These are phyloP conservation scores for Myxozyma lipomycoides DNA, from an alignment of 805 yeast species.

Conservation along the genomic window DNA sequence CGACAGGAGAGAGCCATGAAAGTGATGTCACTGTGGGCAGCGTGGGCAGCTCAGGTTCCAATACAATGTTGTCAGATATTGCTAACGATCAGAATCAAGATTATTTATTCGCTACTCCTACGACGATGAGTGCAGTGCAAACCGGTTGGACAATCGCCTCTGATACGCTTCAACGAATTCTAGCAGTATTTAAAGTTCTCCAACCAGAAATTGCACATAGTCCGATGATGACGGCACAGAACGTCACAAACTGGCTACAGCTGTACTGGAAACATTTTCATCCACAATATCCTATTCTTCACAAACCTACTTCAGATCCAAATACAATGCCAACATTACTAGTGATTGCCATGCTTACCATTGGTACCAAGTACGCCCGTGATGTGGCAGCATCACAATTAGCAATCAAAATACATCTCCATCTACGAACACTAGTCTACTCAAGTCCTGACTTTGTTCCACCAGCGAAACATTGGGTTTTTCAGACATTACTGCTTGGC, in stretches of 20 bases:
- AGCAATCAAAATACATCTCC: constrained; percentile 13
- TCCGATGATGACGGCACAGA: constrained; percentile 16
- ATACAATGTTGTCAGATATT: neutral
- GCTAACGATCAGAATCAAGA: neutral
- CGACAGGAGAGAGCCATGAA: constrained; percentile 5
- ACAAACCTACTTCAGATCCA: constrained; percentile 37
- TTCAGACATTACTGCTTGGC: constrained; percentile 32
- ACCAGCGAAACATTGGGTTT: constrained; percentile 29
- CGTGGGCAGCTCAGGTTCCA: neutral
- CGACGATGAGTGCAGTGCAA: constrained; percentile 9
- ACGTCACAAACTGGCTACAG: constrained; percentile 30
- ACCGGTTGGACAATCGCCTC: constrained; percentile 10
- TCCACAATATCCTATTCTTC: constrained; percentile 43
- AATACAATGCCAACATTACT: constrained; percentile 27
- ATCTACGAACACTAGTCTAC: constrained; percentile 16
- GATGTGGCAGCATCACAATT: constrained; percentile 16
- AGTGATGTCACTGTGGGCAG: constrained; percentile 8
- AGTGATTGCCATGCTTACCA: constrained; percentile 31
- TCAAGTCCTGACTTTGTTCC: constrained; percentile 30
- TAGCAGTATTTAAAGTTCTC: constrained; percentile 4
- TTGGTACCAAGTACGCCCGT: constrained; percentile 32
- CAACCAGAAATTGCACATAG: constrained; percentile 10
- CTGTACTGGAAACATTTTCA: constrained; percentile 40
- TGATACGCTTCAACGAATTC: constrained; percentile 11
- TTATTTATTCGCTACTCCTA: neutral